Base-by-base conservation (phyloP, 192 early-diverging fungal genomes). In the Backusella macrospora region DNA sequence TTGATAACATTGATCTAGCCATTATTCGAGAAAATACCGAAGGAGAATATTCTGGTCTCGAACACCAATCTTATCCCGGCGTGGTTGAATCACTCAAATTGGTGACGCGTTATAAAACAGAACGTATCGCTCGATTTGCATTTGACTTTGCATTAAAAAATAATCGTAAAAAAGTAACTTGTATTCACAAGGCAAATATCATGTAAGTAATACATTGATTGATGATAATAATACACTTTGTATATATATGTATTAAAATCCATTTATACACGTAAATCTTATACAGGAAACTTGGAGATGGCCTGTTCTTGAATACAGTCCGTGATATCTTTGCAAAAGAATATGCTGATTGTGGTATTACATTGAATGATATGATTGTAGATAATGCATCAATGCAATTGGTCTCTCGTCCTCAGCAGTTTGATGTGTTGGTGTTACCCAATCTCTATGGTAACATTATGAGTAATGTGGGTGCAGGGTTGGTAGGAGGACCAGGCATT, bases 11-110 rank as follows among this genome's bases (percentile, higher is more conserved):
- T 48, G 92, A 99, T 85, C 94, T 99, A 90, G 93, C 94, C 78
- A 97, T 99, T 73, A 97, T 99, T 84, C 94, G 98, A 86, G 98
- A 99, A 82, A 99, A 99, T 89, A 99, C 98, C 42, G 98, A 99
- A 83, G 98, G 98, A 73, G 98, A 99, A 87, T 99, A 99, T 90
- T 94, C 96, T 79, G 98, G 98, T 5, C 88, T 97, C 52, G 98
- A 99, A 86, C 98, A 99, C 88, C 89, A 92, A 90, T 96, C 96
- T 68, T 93, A 93, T 86, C 93, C 96, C 14, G 98, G 98, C 71
- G 96, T 99, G 16, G 96, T 99, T 68, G 98, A 99, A 83, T 98
- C 96, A 48, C 86, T 99, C 71, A 99, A 99, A 90, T 94, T 99
- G 76, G 92, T 97, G 64, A 97, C 96, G 48, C 89, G 92, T 73